Evolutionary conservation across 495 filamentous ascomycete species (phyloP).

Genomic region (Penicillium psychrofluorescens): DNA sequence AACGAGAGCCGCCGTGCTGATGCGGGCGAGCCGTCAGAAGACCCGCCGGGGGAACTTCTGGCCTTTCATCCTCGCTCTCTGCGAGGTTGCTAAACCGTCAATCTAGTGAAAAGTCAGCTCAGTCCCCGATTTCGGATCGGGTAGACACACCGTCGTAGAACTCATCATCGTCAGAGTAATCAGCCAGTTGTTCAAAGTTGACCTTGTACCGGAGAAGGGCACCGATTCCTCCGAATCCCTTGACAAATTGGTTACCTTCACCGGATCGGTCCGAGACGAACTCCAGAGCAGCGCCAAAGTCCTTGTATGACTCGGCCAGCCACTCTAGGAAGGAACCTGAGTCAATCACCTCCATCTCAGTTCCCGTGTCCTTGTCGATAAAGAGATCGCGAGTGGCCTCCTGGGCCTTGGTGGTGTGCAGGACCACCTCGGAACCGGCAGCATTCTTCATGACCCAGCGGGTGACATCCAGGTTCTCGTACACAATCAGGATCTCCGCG

Average conservation of each 20-base stretch:
- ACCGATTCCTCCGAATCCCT: constrained; percentile 97
- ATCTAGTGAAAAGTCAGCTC: constrained; percentile 44
- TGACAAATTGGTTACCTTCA: constrained; percentile 99
- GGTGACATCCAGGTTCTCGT: constrained; percentile 90
- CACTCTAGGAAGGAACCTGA: constrained; percentile 92
- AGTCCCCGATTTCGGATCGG: too few species aligned
- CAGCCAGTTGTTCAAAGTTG: constrained; percentile 98
- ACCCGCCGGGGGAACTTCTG: constrained; percentile 59
- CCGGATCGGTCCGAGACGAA: constrained; percentile 95
- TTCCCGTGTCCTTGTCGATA: constrained; percentile 87
- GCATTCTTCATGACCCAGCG: constrained; percentile 82
- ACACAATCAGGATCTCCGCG: constrained; percentile 92
- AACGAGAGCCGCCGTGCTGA: constrained; percentile 29
- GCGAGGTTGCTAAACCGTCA: constrained; percentile 92
- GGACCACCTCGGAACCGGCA: constrained; percentile 58
- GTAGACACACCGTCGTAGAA: constrained; percentile 78
- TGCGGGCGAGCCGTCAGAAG: constrained; percentile 53
- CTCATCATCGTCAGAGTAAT: constrained; percentile 93
- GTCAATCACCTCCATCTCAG: constrained; percentile 89
- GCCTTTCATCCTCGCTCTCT: constrained; percentile 74
- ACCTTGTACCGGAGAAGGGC: constrained; percentile 98
- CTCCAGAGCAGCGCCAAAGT: constrained; percentile 93
- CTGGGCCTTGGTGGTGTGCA: constrained; percentile 85
- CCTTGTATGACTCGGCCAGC: constrained; percentile 95
- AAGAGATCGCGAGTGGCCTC: constrained; percentile 76